Evolutionary conservation across 805 yeast genomes (phyloP).

Genomic region (Sugiyamaella boreocaroliniensis): DNA sequence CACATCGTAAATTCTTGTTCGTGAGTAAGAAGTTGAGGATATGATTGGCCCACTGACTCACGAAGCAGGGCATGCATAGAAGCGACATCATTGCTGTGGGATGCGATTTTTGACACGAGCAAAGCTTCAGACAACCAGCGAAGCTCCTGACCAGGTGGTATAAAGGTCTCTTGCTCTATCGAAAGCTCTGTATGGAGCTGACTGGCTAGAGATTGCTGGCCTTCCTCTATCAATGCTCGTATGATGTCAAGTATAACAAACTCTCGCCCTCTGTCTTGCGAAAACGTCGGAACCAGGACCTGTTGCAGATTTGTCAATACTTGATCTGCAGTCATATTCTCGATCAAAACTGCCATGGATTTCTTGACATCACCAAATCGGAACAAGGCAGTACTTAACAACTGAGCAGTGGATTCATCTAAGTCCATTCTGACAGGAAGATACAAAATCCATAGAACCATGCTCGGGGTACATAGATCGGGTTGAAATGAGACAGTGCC

Average conservation of each 20-base stretch:
- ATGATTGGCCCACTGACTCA: not conserved
- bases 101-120: not conserved
- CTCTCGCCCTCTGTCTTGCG: slow-evolving; percentile 8
- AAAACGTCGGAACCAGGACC: slow-evolving; percentile 8
- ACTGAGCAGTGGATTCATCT: slow-evolving; percentile 3
- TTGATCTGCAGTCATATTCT: slow-evolving; percentile 10
- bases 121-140: not conserved
- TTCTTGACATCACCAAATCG: slow-evolving; percentile 4
- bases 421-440: slow-evolving; percentile 3
- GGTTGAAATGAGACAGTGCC: not conserved
- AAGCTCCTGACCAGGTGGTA: not conserved
- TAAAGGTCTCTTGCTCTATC: too few relatives aligned
- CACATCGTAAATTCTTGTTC: not conserved
- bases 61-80: not conserved
- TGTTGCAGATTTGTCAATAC: not conserved
- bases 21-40: not conserved
- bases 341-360: slow-evolving; percentile 12
- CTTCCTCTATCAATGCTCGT: slow-evolving; percentile 9
- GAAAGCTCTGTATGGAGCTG: slow-evolving; percentile 16
- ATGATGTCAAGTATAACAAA: slow-evolving; percentile 16
- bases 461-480: not conserved
- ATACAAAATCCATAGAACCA: not conserved
- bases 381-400: slow-evolving; percentile 7
- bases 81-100: not conserved
- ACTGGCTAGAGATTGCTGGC: slow-evolving; percentile 16